A percentile compares a stretch with the other conserved stretches of the same genome.
Evolutionary conservation across 179 eudicot genomes (phyloP).

Genomic region (Beta corolliflora): DNA sequence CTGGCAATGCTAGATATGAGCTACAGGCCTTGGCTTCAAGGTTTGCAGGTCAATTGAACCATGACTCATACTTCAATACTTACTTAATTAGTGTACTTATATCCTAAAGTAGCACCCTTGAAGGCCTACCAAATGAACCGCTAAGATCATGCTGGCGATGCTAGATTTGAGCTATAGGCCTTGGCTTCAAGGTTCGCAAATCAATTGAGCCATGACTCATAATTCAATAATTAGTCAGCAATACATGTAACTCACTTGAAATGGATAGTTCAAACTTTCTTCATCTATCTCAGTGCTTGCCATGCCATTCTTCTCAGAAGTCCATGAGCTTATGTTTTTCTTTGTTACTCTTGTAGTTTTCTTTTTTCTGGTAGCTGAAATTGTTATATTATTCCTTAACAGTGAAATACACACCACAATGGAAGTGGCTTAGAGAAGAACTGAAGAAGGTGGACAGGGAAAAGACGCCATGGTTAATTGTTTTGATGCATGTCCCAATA

Average conservation of each 20-base stretch:
- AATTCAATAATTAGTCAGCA: background rate
- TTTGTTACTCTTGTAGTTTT: background rate
- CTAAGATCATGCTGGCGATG: background rate
- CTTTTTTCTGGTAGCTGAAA: background rate
- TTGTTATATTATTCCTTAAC: constrained; percentile 26
- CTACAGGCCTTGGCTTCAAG: background rate
- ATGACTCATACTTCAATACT: background rate
- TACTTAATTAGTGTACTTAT: no score
- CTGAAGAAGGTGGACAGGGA: constrained; percentile 70
- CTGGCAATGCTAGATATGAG: background rate
- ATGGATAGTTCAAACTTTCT: background rate
- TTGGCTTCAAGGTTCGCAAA: background rate
- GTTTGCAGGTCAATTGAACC: background rate
- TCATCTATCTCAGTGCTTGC: background rate
- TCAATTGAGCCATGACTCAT: background rate
- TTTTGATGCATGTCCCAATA: constrained; percentile 86
- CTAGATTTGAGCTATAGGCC: background rate
- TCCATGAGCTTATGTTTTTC: background rate
- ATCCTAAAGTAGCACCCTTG: no score
- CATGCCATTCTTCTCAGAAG: background rate
- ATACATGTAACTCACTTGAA: background rate
- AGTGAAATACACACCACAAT: constrained; percentile 98
- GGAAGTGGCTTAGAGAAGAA: constrained; percentile 70
- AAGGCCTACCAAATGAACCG: background rate
- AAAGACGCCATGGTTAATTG: constrained; percentile 95